Conservation (phyloP, 805 yeast genomes). For the Candida ortonii region DNA sequence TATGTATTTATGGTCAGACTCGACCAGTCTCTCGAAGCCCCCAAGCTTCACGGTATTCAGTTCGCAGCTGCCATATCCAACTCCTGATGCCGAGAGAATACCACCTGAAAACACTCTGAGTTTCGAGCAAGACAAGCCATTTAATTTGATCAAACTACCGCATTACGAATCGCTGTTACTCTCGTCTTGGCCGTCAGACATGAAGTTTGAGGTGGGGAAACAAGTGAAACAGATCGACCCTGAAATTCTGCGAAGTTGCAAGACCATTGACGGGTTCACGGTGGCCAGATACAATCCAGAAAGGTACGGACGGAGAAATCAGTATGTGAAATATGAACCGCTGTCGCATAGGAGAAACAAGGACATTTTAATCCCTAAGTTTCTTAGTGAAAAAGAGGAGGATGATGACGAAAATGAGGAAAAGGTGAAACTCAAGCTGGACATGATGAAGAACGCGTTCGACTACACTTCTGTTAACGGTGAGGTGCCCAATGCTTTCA, state of each 20-base stretch:
- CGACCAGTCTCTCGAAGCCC: constrained; percentile 39
- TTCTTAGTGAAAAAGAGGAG: constrained; percentile 55
- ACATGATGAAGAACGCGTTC: constrained; percentile 25
- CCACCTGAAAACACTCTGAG: constrained; percentile 24
- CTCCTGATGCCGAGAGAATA: constrained; percentile 34
- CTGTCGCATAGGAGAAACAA: constrained; percentile 30
- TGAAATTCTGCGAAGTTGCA: constrained; percentile 40
- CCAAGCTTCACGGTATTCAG: constrained; percentile 35
- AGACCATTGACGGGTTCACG: constrained; percentile 33
- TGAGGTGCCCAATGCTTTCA: constrained; percentile 69
- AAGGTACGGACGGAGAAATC: constrained; percentile 57
- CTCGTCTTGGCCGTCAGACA: constrained; percentile 74
- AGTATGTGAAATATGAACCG: constrained; percentile 41
- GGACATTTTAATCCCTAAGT: constrained; percentile 42
- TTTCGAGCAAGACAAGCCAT: constrained; percentile 52
- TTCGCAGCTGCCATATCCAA: constrained; percentile 55
- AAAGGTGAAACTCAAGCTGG: constrained; percentile 20
- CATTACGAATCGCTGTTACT: constrained; percentile 72
- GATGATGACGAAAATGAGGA: constrained; percentile 30
- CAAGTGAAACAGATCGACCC: constrained; percentile 54
- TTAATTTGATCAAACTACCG: constrained; percentile 80
- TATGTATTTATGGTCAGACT: constrained; percentile 67
- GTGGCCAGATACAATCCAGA: constrained; percentile 54
- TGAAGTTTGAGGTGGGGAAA: constrained; percentile 57
- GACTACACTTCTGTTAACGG: constrained; percentile 34